Evolutionary conservation across 2,329 filamentous ascomycete genomes (phyloP).

Genomic region (Cladophialophora carrionii): DNA sequence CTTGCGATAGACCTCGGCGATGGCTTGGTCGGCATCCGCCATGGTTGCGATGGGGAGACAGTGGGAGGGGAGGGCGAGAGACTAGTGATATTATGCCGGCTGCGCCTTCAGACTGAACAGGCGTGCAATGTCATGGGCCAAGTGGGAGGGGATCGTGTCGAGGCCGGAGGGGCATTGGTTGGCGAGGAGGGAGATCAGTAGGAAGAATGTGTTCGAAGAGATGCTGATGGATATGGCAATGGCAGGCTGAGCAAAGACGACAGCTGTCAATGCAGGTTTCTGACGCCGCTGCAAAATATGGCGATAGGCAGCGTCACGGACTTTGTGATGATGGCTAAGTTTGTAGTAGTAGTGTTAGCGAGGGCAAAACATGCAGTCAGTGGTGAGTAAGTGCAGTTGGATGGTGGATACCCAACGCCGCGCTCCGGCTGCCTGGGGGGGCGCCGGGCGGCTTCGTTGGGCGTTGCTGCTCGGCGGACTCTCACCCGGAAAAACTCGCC

Average conservation of each 20-base stretch:
- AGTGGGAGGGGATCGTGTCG: slow-evolving; percentile 15
- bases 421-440: not conserved
- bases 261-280: slow-evolving; percentile 2
- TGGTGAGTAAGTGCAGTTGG: slow-evolving; percentile 12
- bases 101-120: slow-evolving; percentile 19
- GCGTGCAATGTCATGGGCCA: slow-evolving; percentile 28
- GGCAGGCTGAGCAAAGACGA: slow-evolving; percentile 1
- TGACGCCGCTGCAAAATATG: slow-evolving; percentile 9
- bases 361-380: slow-evolving; percentile 20
- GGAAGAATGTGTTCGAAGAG: slow-evolving; percentile 22
- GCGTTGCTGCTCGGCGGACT: not conserved
- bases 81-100: slow-evolving; percentile 4
- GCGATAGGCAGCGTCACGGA: slow-evolving; percentile 19
- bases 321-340: slow-evolving; percentile 16
- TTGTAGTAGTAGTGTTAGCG: slow-evolving; percentile 21
- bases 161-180: slow-evolving; percentile 30
- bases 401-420: not conserved
- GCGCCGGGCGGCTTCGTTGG: not conserved
- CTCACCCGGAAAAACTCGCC: not conserved
- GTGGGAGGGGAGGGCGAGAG: slow-evolving; percentile 6
- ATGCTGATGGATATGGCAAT: slow-evolving; percentile 8
- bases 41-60: slow-evolving; percentile 49
- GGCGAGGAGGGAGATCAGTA: slow-evolving; percentile 13
- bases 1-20: slow-evolving; percentile 88
- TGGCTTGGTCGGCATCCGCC: slow-evolving; percentile 64